Conservation (phyloP, 345 rosid species). For the Linum tenue region DNA sequence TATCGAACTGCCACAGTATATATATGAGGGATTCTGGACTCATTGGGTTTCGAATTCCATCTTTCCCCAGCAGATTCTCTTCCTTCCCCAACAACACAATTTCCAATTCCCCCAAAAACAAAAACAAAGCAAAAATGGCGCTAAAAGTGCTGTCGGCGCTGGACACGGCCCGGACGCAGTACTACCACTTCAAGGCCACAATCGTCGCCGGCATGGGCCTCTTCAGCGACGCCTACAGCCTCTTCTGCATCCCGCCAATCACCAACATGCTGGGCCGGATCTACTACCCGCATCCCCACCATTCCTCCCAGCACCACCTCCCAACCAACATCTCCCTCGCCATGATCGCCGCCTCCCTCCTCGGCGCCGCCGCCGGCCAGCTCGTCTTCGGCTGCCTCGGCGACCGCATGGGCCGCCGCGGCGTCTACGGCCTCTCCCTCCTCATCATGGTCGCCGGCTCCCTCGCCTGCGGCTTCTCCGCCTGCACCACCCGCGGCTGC, state of each 20-base stretch:
- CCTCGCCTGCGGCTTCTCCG: constrained; percentile 52
- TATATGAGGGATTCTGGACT: no score
- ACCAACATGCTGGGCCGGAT: constrained; percentile 31
- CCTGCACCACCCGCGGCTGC: constrained; percentile 39
- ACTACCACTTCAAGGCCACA: constrained; percentile 55
- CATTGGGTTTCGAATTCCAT: no score
- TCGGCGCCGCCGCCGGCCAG: constrained; percentile 56
- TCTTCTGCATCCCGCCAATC: constrained; percentile 52
- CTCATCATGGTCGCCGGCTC: constrained; percentile 52
- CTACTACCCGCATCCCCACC: constrained; percentile 19
- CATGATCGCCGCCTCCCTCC: constrained; percentile 38
- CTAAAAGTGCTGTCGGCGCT: constrained; percentile 39
- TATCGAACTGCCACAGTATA: no score
- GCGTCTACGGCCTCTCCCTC: constrained; percentile 50
- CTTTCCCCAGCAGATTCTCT: no score
- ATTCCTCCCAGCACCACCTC: constrained; percentile 1
- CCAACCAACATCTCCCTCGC: constrained; percentile 19
- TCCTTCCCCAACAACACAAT: no score
- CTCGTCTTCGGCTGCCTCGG: constrained; percentile 54
- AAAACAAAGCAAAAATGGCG: constrained; percentile 21
- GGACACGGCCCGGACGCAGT: constrained; percentile 40
- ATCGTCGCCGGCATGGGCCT: constrained; percentile 60
- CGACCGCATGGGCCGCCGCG: constrained; percentile 48
- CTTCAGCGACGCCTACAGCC: constrained; percentile 55
- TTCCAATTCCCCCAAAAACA: no score